These are phyloP conservation scores for Penicillium lividum DNA, from an alignment of 495 filamentous ascomycete genomes.

Conservation along the genomic window DNA sequence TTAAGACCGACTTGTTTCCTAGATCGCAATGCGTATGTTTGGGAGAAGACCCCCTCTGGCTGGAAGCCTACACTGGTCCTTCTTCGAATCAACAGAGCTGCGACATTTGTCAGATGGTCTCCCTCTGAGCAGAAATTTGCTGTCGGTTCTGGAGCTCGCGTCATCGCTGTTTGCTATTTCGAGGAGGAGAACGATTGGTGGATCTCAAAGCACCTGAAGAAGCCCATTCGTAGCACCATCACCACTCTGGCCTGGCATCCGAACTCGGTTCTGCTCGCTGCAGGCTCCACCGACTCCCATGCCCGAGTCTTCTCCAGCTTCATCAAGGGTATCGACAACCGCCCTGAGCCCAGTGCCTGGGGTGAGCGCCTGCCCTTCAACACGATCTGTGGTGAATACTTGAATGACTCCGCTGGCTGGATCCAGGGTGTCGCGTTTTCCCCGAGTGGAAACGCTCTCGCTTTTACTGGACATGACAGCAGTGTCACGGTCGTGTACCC, in stretches of 20 bases:
- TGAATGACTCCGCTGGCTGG: constrained; percentile 96
- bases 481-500: constrained; percentile 96
- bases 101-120: constrained; percentile 96
- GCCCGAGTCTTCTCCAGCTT: constrained; percentile 93
- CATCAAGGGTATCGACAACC: constrained; percentile 88
- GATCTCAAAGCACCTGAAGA: constrained; percentile 98
- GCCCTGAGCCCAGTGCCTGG: constrained; percentile 89
- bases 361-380: constrained; percentile 95
- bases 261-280: constrained; percentile 90
- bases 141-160: constrained; percentile 90
- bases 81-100: constrained; percentile 93
- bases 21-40: constrained; percentile 98
- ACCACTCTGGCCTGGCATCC: constrained; percentile 95
- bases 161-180: constrained; percentile 98
- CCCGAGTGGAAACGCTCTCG: constrained; percentile 85
- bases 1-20: constrained; percentile 15
- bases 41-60: constrained; percentile 85
- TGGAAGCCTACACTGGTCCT: constrained; percentile 98
- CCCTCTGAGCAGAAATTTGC: constrained; percentile 97
- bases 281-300: constrained; percentile 96
- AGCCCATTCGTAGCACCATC: constrained; percentile 94
- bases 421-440: constrained; percentile 89
- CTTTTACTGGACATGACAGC: constrained; percentile 91
- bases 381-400: constrained; percentile 93
- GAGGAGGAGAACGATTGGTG: constrained; percentile 99